Base-by-base conservation (phyloP, 768 basidiomycete species). In the Coprinopsis sp. region DNA sequence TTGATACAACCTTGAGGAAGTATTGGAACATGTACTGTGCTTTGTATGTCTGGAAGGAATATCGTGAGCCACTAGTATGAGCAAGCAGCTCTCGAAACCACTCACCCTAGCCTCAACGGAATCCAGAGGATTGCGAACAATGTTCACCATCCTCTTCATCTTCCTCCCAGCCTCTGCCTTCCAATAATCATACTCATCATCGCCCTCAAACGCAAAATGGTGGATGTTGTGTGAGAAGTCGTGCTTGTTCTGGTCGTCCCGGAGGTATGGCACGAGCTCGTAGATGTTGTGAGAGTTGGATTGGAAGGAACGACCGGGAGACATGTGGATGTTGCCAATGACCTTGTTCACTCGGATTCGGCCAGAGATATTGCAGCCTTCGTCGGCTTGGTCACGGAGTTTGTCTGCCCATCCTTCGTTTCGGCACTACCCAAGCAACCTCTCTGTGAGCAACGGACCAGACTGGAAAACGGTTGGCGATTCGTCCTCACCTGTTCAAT, bases 1-100 rank as follows among this genome's bases (percentile, higher is more conserved):
- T 99, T 6, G 92, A 91, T 31, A 99, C 96, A 36, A 99, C 95
- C 67, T 99, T 99, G 59, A 99, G 75, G 81, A 97, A 98, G 67
- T 98, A 95, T 61, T 98, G 92, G 78, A 92, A 96, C 91, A 96
- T 93, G 64, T 91, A 95, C 54, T 91, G 79, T 21, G 83, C 66
- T 59, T 87, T 87, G 54, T 65, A 70, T 1, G 91, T 92, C 85
- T 89, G 48, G 1, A 11, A 14, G 13, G 36, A 24, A 36, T 24
- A n/a, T n/a, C n/a, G n/a, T n/a, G n/a, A n/a, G n/a, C n/a, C n/a
- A n/a, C n/a, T n/a, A n/a, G n/a, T n/a, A n/a, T n/a, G n/a, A n/a
- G n/a, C n/a, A 31, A 31, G 19, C 3, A 38, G 25, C 38, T 19
- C 28, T 13, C 12, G n/a, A 37, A 7, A 39, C 12, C 11, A 66